Evolutionary conservation across 1,284 basidiomycete species (phyloP), one percentile per base, ranked within the genome.

Genomic region (Sporisorium reilianum): DNA sequence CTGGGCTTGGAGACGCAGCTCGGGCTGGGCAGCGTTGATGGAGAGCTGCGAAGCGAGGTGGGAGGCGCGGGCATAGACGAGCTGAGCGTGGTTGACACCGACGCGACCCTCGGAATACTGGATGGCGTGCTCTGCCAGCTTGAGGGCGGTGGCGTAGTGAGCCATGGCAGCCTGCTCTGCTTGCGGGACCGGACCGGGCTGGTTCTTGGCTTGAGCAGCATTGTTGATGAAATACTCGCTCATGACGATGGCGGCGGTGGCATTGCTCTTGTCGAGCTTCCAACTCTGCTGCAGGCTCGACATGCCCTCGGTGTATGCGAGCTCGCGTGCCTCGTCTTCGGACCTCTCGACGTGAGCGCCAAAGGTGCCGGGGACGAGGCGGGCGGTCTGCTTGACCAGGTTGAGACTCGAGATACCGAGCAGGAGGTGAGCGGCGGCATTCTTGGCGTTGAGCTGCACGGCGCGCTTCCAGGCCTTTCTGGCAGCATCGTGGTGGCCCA

Each of bases 381-480:
- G 56, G 2, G 64, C 55, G 22, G 74, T 63, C 38, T 79, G 72
- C 70, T 76, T 78, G 36, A 78, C 74, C 11, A 70, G 58, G 53
- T 83, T 79, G 60, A 83, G 63, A 50, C 76, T 72, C 20, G 82
- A 77, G 25, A 84, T 72, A 32, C 81, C 82, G 30, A 84, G 76
- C 14, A 84, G 69, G 18, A 83, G 69, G 32, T 78, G 71, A 55
- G 80, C 70, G 18, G 80, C 71, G 1, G 75, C 40, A 41, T 77
- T 76, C 36, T 46, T 28, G 3, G 62, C 48, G 49, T 79, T 75
- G 52, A 78, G 20, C 16, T 72, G 75, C 8, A 64, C 64, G 14
- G 82, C 77, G n/a, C 82, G 78, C 53, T 68, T 72, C 83, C 83
- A 84, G 2, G 83, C 83, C 28, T 81, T 77, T 5, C 78, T 56